Conservation (phyloP, 2,329 filamentous ascomycete genomes). For the Neurospora sp. region DNA sequence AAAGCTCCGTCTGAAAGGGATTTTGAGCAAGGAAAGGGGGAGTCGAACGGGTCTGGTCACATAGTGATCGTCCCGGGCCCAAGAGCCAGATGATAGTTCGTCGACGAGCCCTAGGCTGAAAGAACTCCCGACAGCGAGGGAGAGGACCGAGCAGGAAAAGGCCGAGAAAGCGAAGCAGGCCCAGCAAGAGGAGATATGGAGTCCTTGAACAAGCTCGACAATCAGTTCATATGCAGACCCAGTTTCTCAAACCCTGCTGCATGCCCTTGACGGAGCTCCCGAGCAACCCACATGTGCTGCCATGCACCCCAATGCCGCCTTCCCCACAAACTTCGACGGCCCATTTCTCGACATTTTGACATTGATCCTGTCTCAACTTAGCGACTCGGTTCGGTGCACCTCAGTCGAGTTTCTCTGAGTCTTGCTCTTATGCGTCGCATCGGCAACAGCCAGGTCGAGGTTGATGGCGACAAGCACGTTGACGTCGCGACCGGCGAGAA, state of each 20-base stretch:
- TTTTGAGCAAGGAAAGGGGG: neutral
- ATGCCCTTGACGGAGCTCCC: neutral
- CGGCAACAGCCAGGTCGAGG: conserved; percentile 56
- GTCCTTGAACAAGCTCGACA: neutral
- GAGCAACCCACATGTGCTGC: neutral
- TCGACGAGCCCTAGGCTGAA: neutral
- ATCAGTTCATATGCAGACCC: neutral
- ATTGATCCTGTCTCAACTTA: neutral
- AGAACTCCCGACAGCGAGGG: neutral
- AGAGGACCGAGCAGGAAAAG: neutral
- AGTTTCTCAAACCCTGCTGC: neutral
- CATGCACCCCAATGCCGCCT: neutral
- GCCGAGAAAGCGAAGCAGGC: neutral
- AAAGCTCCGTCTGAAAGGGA: neutral
- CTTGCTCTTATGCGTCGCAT: conserved; percentile 67
- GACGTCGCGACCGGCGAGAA: conserved; percentile 19
- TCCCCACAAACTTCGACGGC: neutral
- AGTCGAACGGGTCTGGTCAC: neutral
- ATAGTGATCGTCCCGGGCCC: neutral
- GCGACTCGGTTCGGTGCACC: neutral
- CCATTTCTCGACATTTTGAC: neutral
- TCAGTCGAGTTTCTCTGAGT: neutral
- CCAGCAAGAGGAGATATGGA: neutral
- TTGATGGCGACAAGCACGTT: conserved; percentile 12
- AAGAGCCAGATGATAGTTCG: neutral